Conservation (phyloP, 805 yeast genomes). For the Grigorovia transvaalensis region DNA sequence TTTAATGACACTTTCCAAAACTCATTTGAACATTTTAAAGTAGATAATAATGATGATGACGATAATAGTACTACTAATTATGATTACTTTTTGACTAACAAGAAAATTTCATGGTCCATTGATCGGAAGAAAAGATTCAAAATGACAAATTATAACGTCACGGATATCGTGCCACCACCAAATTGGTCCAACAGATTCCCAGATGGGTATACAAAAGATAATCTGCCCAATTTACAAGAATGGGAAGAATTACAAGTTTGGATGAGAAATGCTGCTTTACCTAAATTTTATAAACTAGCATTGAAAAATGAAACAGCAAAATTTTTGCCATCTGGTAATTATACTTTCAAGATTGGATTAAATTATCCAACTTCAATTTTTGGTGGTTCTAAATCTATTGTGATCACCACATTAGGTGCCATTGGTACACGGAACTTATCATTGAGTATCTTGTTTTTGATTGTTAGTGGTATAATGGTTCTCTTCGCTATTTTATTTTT, state of each 20-base stretch:
- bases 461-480: slow-evolving; percentile 70
- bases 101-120: slow-evolving; percentile 63
- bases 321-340: slow-evolving; percentile 52
- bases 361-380: slow-evolving; percentile 74
- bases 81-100: slow-evolving; percentile 35
- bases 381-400: slow-evolving; percentile 83
- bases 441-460: slow-evolving; percentile 73
- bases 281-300: slow-evolving; percentile 77
- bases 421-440: slow-evolving; percentile 84
- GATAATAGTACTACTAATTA: slow-evolving; percentile 24
- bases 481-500: slow-evolving; percentile 67
- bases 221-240: slow-evolving; percentile 55
- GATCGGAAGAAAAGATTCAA: slow-evolving; percentile 49
- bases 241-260: slow-evolving; percentile 73
- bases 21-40: slow-evolving; percentile 29
- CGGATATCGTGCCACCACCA: slow-evolving; percentile 72
- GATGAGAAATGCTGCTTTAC: slow-evolving; percentile 91
- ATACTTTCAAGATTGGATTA: slow-evolving; percentile 54
- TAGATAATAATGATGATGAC: not conserved
- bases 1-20: slow-evolving; percentile 65
- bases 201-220: slow-evolving; percentile 58
- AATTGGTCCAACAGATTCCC: slow-evolving; percentile 68
- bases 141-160: slow-evolving; percentile 48
- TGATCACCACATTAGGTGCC: slow-evolving; percentile 69
- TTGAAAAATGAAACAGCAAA: slow-evolving; percentile 53